Base-by-base conservation (phyloP, 75 land plant species). In the Cunninghamia lanceolata region DNA sequence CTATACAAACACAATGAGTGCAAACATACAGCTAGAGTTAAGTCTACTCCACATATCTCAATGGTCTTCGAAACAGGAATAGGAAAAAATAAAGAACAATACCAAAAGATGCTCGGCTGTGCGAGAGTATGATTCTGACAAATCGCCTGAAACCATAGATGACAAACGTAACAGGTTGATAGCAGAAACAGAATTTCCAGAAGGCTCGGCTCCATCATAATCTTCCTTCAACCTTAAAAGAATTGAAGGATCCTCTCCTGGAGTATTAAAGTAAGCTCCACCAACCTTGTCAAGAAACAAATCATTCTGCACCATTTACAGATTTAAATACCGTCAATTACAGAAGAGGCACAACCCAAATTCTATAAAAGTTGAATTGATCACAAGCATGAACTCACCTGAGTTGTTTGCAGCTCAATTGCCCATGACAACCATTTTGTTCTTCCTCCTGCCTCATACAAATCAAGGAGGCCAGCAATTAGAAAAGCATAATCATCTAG, bases 401-500 rank as follows among this genome's bases (percentile, higher is more conserved):
- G 99, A 45, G 90, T 88, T 30, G 89, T 85, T 91, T 96, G 99
- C 77, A 98, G 93, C 82, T 98, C 94, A 56, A 93, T 89, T n/a
- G 99, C 99, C 99, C 97, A 96, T 21, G 90, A 71, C 36, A 98
- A 86, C 99, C 99, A 98, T 21, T 88, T 84, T 36, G 88, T 90
- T 39, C 87, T 84, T 82, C 99, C 96, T 56, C 99, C 94, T 82
- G 76, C 92, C 82, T 98, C 99, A 84, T 91, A 98, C 54, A 98
- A 86, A 90, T 98, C 99, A 76, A 98, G 86, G 75, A 96, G 91
- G 0, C 94, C 99, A 5, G 95, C 89, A 78, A 98, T 96, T 13
- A 98, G 93, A 82, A 98, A 98, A 43, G 99, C 99, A 91, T 98
- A 98, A 91, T 98, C 99, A 87, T 96, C 99, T 74, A 96, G 86